Base-by-base conservation (phyloP, 2,329 filamentous ascomycete species). In the Stagonosporopsis tanaceti region DNA sequence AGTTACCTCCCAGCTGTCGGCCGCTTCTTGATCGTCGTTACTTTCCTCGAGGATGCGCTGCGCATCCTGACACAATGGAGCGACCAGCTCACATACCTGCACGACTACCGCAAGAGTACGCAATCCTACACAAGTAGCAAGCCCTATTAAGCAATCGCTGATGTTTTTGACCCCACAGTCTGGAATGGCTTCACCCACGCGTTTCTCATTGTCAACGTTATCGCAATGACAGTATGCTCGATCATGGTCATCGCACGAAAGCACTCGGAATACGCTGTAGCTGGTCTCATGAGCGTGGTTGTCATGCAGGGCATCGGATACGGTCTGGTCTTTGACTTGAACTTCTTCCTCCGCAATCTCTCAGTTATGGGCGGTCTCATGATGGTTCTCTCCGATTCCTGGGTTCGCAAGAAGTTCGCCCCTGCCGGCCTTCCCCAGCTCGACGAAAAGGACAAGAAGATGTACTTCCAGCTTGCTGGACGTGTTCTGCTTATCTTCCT, bases 381-480 rank as follows among this genome's bases (percentile, higher is more conserved):
- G 70, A 98, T 99, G 95, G 95, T 99, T 20, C 85, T 99, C 45
- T 97, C 93, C 38, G 95, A 99, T 81, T 96, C 92, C 56, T 98
- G 94, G 93, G 93, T 97, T 64, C 90, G 93, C 80, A 98, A 98
- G 87, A 91, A 89, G 77, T 96, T 97, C 82, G 94, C 93, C 3
- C 97, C 97, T 62, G 95, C 95, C 45, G 95, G 95, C 45, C 85
- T 99, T 50, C 95, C 95, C 46, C 87, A 92, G 78, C 86, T 99
- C 50, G 95, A 98, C 76, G 95, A 99, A 84, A 98, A 98, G 87
- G 95, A 99, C 79, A 91, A 93, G 81, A 99, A 98, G 86, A 98
- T 98, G 94, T 99, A 99, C 85, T 96, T 99, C 81, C 95, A 98
- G 86, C 89, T 99, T 61, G 95, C 95, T 66, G 95, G 95, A 34